Evolutionary conservation across 306 rosid genomes (phyloP).

Genomic region (Pueraria montana): DNA sequence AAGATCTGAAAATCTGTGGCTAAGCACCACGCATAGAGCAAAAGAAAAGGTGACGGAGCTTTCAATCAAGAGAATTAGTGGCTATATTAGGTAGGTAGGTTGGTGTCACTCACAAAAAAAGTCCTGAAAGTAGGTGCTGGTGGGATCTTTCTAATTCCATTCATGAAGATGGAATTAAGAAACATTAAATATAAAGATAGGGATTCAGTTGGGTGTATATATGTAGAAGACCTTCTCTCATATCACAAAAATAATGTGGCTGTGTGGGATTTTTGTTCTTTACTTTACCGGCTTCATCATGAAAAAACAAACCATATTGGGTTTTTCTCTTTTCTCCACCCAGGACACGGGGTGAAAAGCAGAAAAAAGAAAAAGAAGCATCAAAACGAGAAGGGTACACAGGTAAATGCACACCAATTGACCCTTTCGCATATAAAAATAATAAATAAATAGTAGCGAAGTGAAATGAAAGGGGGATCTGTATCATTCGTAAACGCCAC

Average conservation of each 20-base stretch:
- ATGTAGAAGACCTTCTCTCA: conserved; percentile 45
- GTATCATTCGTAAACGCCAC: conserved; percentile 35
- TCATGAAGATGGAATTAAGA: conserved; percentile 43
- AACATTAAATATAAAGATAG: conserved; percentile 47
- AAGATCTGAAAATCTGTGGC: conserved; percentile 25
- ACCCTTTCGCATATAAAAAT: conserved; percentile 6
- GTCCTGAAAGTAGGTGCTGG: conserved; percentile 69
- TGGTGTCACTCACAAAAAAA: conserved; percentile 52
- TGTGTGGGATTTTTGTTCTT: conserved; percentile 31
- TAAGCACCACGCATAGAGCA: not conserved
- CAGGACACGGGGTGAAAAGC: conserved; percentile 48
- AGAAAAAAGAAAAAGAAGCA: conserved; percentile 20
- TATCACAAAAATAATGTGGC: conserved; percentile 8
- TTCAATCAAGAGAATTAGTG: conserved; percentile 46
- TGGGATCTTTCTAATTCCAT: conserved; percentile 57
- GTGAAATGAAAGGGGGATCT: conserved; percentile 23
- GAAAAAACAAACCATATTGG: conserved; percentile 50
- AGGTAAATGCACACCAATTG: conserved; percentile 52
- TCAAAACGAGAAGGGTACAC: conserved; percentile 48
- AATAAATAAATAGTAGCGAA: conserved; percentile 3
- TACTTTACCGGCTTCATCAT: conserved; percentile 53
- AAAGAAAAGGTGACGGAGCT: conserved; percentile 44
- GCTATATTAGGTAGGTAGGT: conserved; percentile 61
- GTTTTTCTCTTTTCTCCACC: conserved; percentile 52
- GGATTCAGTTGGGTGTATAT: not conserved